Percentiles rank a stretch among this genome's conserved stretches.
These are phyloP conservation scores for Xylariaceae sp. DNA, from an alignment of 2,329 filamentous ascomycete genomes.

Conservation along the genomic window DNA sequence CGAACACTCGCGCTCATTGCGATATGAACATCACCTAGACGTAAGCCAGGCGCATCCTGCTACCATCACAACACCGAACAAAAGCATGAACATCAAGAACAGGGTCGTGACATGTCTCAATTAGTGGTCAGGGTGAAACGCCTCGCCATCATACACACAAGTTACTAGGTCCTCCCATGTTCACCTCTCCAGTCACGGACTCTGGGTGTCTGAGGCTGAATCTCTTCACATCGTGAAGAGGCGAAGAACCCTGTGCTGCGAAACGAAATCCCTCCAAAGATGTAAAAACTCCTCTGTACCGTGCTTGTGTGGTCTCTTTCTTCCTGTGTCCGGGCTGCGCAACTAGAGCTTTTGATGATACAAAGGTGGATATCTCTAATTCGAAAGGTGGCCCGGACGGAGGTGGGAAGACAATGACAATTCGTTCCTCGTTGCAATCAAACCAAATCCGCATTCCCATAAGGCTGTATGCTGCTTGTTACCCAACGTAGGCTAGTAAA, in stretches of 20 bases:
- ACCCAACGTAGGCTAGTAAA: constrained; percentile 14
- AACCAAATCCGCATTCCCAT: constrained; percentile 28
- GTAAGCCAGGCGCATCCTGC: no score
- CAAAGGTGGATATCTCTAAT: constrained; percentile 6
- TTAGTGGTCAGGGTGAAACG: constrained; percentile 41
- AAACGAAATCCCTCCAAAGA: constrained; percentile 20
- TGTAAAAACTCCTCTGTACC: constrained; percentile 14
- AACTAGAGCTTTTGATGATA: no score
- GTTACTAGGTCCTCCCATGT: constrained; percentile 20
- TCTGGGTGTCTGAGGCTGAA: constrained; percentile 19
- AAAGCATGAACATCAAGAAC: background rate
- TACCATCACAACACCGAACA: no score
- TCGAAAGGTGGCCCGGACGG: background rate
- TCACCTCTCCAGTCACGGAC: constrained; percentile 13
- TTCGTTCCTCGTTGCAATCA: constrained; percentile 26
- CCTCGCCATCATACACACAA: constrained; percentile 45
- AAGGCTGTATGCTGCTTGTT: constrained; percentile 18
- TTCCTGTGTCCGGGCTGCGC: no score
- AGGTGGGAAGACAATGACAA: no score
- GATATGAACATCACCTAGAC: no score
- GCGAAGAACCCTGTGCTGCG: constrained; percentile 25
- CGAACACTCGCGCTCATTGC: no score
- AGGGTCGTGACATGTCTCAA: constrained; percentile 35
- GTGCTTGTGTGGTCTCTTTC: constrained; percentile 3
- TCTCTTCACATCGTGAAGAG: constrained; percentile 25